phyloP scores from a whole-genome alignment of 129 eudicot genomes.

The Chrysanthemum makinoi region DNA sequence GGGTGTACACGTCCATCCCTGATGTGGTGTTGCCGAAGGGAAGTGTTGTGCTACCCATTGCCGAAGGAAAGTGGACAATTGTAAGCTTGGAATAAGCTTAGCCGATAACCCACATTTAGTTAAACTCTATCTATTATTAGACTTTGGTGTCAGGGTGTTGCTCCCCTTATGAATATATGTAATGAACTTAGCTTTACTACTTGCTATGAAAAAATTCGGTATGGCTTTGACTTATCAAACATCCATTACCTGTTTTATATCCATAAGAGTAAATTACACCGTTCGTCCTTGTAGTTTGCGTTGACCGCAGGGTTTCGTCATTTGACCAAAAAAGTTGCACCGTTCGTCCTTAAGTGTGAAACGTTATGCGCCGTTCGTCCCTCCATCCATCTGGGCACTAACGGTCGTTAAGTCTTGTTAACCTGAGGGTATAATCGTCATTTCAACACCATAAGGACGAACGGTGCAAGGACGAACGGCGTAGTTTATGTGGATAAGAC shows the following conservation, averaged over 20 bases:
- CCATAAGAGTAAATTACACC: too few species aligned
- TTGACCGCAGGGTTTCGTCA: too few species aligned
- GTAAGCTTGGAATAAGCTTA: slow-evolving; percentile 45
- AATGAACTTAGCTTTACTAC: background rate
- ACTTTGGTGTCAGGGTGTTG: background rate
- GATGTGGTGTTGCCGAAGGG: slow-evolving; percentile 39
- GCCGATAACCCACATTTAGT: background rate
- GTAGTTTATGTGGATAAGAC: too few species aligned
- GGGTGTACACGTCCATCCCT: slow-evolving; percentile 50
- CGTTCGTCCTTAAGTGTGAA: too few species aligned
- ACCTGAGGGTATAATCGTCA: too few species aligned
- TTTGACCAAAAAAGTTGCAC: too few species aligned
- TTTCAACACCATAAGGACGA: too few species aligned
- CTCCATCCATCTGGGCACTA: too few species aligned
- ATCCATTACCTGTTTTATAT: background rate
- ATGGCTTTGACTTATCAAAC: background rate
- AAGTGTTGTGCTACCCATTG: slow-evolving; percentile 40
- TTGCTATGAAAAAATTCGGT: background rate
- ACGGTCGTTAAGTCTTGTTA: too few species aligned
- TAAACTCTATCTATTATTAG: background rate
- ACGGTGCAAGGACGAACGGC: too few species aligned
- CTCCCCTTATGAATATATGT: background rate
- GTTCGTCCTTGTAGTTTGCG: too few species aligned
- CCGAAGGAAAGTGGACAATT: slow-evolving; percentile 42
- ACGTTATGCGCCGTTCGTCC: too few species aligned